Conservation (phyloP, 2,329 filamentous ascomycete genomes). For the Botrytis sinoallii region DNA sequence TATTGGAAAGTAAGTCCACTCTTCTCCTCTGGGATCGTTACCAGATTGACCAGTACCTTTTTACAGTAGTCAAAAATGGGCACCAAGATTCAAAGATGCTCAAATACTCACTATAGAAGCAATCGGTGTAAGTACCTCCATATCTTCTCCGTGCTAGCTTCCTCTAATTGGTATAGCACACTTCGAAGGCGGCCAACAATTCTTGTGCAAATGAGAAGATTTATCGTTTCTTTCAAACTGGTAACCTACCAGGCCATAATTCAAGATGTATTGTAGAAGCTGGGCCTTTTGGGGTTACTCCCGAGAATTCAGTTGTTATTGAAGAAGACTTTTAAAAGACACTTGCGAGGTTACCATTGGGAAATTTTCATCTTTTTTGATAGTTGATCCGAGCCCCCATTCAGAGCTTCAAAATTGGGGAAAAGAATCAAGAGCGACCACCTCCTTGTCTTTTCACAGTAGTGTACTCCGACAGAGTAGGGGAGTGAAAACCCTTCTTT, state of each 20-base stretch:
- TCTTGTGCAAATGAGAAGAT: constrained; percentile 22
- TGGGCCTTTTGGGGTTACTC: constrained; percentile 20
- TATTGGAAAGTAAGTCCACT: constrained; percentile 24
- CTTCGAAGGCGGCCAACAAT: constrained; percentile 16
- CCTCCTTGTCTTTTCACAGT: not conserved
- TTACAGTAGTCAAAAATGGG: constrained; percentile 30
- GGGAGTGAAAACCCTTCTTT: not conserved
- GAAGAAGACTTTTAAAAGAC: too few relatives aligned
- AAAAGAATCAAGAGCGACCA: too few relatives aligned
- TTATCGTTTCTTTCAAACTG: constrained; percentile 21
- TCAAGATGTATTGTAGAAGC: constrained; percentile 21
- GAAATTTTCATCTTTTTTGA: not conserved
- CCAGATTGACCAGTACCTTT: not conserved
- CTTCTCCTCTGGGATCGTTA: not conserved
- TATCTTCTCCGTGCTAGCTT: not conserved
- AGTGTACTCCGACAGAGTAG: not conserved
- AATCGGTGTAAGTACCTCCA: constrained; percentile 46
- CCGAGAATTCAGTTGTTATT: too few relatives aligned
- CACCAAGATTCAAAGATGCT: constrained; percentile 42
- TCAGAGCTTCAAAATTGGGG: too few relatives aligned
- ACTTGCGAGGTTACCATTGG: not conserved
- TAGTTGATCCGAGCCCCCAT: too few relatives aligned
- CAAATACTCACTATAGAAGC: constrained; percentile 48
- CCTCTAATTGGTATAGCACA: constrained; percentile 11
- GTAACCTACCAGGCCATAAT: constrained; percentile 17